Base-by-base conservation (phyloP, 371 early-diverging fungal species). In the Syncephalastrum racemosum region DNA sequence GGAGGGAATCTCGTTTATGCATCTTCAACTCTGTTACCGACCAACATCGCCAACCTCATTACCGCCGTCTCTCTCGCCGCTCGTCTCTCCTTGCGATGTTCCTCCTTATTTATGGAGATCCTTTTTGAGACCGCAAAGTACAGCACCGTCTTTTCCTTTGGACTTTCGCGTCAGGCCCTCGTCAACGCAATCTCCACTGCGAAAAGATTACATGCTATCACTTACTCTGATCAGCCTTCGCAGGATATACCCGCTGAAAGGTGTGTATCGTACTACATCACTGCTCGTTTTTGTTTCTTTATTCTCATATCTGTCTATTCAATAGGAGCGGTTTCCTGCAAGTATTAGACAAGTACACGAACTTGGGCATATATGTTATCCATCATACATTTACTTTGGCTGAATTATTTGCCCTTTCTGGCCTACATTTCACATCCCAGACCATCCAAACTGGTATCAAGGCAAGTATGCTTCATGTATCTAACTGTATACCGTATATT, bases 401-500 rank as follows among this genome's bases (percentile, higher is more conserved):
- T 10, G 94, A 94, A 60, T 68, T 92, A 18, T 85, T 94, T 63
- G 79, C 91, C 20, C 67, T 90, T 58, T 81, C 90, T 10, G 87
- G 92, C 1, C 85, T 92, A 58, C 89, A 93, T 47, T 69, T 94
- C 36, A 83, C 90, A 15, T 81, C 89, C 3, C 78, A 81, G 36
- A 87, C 90, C 13, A 76, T 93, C 18, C 78, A 83, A 23, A 81
- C 86, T 23, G 83, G 91, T 8, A 65, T 94, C 31, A 78, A 80
- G 65, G 90, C 87, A 75, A 53, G 44, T 54, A 19, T 15, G 20
- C n/a, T 19, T 45, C 20, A n/a, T n/a, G n/a, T n/a, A n/a, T n/a
- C n/a, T n/a, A n/a, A n/a, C n/a, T n/a, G n/a, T n/a, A n/a, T n/a
- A n/a, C n/a, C n/a, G n/a, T n/a, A n/a, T n/a, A n/a, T n/a, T n/a